phyloP scores from a whole-genome alignment of 176 grass and related monocot genomes.

The Paspalum notatum region DNA sequence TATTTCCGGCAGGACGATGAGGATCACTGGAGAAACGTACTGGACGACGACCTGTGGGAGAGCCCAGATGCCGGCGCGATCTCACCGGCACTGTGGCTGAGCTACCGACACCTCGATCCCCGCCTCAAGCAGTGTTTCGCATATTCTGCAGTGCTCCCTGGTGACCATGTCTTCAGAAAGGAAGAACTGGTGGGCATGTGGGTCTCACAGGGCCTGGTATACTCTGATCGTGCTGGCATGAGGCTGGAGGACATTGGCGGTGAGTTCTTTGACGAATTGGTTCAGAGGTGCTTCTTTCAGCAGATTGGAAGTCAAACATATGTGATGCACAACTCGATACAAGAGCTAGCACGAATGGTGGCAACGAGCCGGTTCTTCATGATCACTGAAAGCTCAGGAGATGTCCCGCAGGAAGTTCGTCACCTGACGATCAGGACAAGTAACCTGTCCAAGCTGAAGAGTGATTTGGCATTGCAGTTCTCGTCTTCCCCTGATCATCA shows the following conservation, averaged over 20 bases:
- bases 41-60: slow-evolving; percentile 40
- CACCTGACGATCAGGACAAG: slow-evolving; percentile 42
- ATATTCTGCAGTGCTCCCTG: slow-evolving; percentile 42
- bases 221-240: neutral
- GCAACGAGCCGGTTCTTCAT: slow-evolving; percentile 13
- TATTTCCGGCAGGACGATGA: slow-evolving; percentile 24
- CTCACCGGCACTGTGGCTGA: slow-evolving; percentile 42
- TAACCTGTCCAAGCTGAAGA: slow-evolving; percentile 44
- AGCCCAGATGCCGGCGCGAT: neutral
- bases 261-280: slow-evolving; percentile 43
- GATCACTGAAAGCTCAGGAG: slow-evolving; percentile 37
- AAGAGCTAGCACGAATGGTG: slow-evolving; percentile 10
- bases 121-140: slow-evolving; percentile 51
- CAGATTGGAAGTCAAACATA: slow-evolving; percentile 6
- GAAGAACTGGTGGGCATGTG: slow-evolving; percentile 46
- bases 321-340: slow-evolving; percentile 19
- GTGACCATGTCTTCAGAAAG: slow-evolving; percentile 37
- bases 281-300: slow-evolving; percentile 43
- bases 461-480: slow-evolving; percentile 33
- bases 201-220: slow-evolving; percentile 43
- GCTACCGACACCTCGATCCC: slow-evolving; percentile 50
- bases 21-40: slow-evolving; percentile 39
- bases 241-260: slow-evolving; percentile 28
- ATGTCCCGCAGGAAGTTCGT: slow-evolving; percentile 37
- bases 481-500: slow-evolving; percentile 24